phyloP scores from a whole-genome alignment of 352 stramenopile genomes.

The Pythium periplocum region DNA sequence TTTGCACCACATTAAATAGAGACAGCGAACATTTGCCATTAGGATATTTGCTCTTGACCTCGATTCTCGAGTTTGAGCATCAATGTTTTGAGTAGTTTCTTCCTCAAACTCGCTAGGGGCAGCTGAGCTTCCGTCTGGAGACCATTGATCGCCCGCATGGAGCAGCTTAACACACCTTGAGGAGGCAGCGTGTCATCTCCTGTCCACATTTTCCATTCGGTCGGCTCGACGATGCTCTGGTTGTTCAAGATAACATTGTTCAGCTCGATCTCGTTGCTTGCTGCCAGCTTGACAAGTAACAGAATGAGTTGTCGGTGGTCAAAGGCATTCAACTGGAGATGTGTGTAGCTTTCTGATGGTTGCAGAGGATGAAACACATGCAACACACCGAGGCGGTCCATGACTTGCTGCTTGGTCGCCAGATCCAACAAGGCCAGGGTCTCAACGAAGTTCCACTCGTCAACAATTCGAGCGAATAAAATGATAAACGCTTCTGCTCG shows the following conservation, averaged over 20 bases:
- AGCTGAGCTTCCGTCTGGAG: constrained; percentile 51
- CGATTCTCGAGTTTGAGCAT: constrained; percentile 57
- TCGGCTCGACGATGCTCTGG: constrained; percentile 26
- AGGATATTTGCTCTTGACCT: constrained; percentile 25
- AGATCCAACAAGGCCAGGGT: constrained; percentile 61
- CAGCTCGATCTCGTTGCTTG: constrained; percentile 38
- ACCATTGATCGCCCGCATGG: constrained; percentile 30
- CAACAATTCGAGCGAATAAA: constrained; percentile 55
- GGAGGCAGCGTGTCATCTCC: constrained; percentile 47
- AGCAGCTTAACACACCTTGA: constrained; percentile 38
- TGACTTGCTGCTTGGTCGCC: constrained; percentile 53
- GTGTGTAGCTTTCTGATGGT: constrained; percentile 42
- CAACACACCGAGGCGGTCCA: constrained; percentile 55
- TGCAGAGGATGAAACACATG: constrained; percentile 65
- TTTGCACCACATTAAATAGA: too few species aligned
- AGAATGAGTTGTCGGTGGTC: constrained; percentile 56
- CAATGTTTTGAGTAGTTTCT: constrained; percentile 53
- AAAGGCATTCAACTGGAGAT: constrained; percentile 36
- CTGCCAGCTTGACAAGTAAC: constrained; percentile 44
- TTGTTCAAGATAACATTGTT: constrained; percentile 40
- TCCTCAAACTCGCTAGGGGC: constrained; percentile 36
- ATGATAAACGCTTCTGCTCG: constrained; percentile 72
- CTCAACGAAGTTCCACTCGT: constrained; percentile 67
- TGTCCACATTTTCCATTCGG: constrained; percentile 56
- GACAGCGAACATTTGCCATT: neutral